These are phyloP conservation scores for Fusarium sterilihyphosum DNA, from an alignment of 2,329 filamentous ascomycete genomes.

Conservation along the genomic window DNA sequence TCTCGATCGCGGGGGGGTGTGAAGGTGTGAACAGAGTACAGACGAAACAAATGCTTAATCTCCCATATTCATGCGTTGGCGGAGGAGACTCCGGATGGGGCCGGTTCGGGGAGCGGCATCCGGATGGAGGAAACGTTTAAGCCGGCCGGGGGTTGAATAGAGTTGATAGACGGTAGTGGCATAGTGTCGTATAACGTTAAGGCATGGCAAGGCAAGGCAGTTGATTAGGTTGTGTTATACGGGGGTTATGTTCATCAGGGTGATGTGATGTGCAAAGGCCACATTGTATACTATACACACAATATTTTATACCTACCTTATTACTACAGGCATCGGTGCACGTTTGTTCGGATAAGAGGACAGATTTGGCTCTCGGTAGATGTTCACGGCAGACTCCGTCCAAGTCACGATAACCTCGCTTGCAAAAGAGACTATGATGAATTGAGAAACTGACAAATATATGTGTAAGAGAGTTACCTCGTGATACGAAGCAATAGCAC, in stretches of 20 bases:
- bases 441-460: background rate
- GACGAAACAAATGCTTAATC: slow-evolving; percentile 35
- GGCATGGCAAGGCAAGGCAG: no score
- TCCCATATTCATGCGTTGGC: slow-evolving; percentile 43
- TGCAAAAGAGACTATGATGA: background rate
- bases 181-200: background rate
- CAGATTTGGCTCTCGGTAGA: slow-evolving; percentile 13
- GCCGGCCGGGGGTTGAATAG: background rate
- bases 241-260: background rate
- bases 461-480: background rate
- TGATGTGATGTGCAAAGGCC: background rate
- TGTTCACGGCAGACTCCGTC: slow-evolving; percentile 9
- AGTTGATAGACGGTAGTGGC: slow-evolving; percentile 2
- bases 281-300: background rate
- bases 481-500: background rate
- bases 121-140: slow-evolving; percentile 18
- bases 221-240: background rate
- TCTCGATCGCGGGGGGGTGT: slow-evolving; percentile 18
- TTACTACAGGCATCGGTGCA: background rate
- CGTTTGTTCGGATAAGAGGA: slow-evolving; percentile 2
- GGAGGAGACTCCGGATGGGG: slow-evolving; percentile 30
- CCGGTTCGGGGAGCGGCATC: slow-evolving; percentile 31
- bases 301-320: background rate
- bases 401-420: slow-evolving; percentile 7
- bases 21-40: background rate